phyloP scores from a whole-genome alignment of 352 stramenopile species.

The Phytophthora vignae region DNA sequence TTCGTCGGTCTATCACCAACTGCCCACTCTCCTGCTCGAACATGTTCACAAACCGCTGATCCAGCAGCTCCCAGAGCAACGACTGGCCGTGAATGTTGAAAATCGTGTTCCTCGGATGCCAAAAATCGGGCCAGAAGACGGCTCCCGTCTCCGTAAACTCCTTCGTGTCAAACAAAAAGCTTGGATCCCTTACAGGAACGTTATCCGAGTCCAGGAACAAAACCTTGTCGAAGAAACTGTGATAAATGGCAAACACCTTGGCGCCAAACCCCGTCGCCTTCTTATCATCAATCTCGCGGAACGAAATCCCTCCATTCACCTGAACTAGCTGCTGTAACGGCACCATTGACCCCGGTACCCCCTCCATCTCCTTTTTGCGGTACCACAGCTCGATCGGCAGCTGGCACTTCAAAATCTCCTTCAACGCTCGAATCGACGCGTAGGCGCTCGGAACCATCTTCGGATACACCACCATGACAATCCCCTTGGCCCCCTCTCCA shows the following conservation, averaged over 20 bases:
- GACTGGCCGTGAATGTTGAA: conserved; percentile 68
- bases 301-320: conserved; percentile 14
- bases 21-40: conserved; percentile 80
- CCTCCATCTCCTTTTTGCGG: conserved; percentile 39
- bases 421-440: conserved; percentile 44
- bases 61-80: conserved; percentile 64
- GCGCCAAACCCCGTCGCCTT: conserved; percentile 52
- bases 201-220: conserved; percentile 76
- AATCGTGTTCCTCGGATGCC: conserved; percentile 63
- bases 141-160: conserved; percentile 57
- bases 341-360: conserved; percentile 25
- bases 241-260: conserved; percentile 63
- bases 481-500: conserved; percentile 28
- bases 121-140: conserved; percentile 83
- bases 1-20: conserved; percentile 54
- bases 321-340: conserved; percentile 22
- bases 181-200: conserved; percentile 60
- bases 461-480: conserved; percentile 68
- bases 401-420: conserved; percentile 39
- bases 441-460: conserved; percentile 60
- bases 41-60: conserved; percentile 58
- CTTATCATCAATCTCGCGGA: conserved; percentile 42
- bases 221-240: conserved; percentile 55
- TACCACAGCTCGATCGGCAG: conserved; percentile 71
- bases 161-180: conserved; percentile 53